phyloP scores from a whole-genome alignment of 1,284 basidiomycete species.

The Ceratobasidium sp. region DNA sequence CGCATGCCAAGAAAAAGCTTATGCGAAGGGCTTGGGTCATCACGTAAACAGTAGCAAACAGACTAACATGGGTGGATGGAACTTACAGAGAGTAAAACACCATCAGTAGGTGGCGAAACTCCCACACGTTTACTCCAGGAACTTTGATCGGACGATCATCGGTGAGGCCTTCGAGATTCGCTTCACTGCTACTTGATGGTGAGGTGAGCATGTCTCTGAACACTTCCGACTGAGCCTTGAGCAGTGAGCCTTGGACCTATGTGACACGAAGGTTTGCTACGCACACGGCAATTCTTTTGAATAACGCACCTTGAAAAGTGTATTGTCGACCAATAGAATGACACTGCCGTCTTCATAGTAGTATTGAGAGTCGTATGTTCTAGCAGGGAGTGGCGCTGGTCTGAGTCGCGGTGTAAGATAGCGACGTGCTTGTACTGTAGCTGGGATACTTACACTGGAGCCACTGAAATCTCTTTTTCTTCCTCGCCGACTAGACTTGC shows the following conservation, averaged over 20 bases:
- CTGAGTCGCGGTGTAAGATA: too few species aligned
- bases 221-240: not conserved
- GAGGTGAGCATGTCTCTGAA: not conserved
- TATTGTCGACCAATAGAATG: conserved; percentile 9
- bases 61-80: too few species aligned
- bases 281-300: too few species aligned
- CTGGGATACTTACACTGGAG: too few species aligned
- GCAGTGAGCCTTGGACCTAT: not conserved
- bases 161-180: not conserved
- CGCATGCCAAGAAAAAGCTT: not conserved
- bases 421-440: too few species aligned
- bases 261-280: too few species aligned
- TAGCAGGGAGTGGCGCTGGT: not conserved
- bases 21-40: not conserved
- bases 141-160: not conserved
- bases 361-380: not conserved
- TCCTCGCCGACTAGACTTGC: too few species aligned
- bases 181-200: too few species aligned
- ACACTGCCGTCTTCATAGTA: conserved; percentile 31
- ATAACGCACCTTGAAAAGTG: conserved; percentile 7
- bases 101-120: not conserved
- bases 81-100: conserved; percentile 20
- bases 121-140: not conserved
- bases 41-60: not conserved
- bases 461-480: too few species aligned